Percentiles rank a stretch among this genome's conserved stretches.
These are phyloP conservation scores for Zygosaccharomyces gambellarensis DNA, from an alignment of 805 yeast species.

Conservation along the genomic window DNA sequence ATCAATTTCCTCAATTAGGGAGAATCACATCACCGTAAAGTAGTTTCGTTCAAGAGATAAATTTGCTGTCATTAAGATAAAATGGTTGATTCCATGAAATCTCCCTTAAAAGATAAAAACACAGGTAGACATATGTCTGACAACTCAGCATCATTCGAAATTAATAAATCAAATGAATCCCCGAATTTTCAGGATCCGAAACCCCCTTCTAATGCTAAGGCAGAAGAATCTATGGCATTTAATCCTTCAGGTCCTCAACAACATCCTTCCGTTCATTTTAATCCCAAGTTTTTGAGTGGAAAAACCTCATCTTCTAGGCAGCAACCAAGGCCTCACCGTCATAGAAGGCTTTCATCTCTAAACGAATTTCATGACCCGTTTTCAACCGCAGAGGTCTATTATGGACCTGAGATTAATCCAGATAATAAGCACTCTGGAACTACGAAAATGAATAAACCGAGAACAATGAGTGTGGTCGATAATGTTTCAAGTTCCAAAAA, in stretches of 20 bases:
- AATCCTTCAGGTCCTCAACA: not conserved
- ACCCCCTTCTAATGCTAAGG: not conserved
- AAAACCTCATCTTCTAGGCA: not conserved
- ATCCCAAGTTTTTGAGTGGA: constrained; percentile 5
- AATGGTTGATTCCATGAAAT: not conserved
- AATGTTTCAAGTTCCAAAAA: constrained; percentile 25
- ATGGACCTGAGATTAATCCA: constrained; percentile 60
- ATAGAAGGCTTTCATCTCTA: constrained; percentile 38
- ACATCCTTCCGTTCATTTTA: constrained; percentile 1
- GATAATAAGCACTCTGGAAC: constrained; percentile 36
- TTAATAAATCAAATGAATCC: not conserved
- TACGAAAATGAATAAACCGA: constrained; percentile 42
- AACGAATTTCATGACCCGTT: constrained; percentile 57
- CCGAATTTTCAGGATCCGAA: not conserved
- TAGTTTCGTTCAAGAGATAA: not conserved
- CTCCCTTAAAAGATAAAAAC: not conserved
- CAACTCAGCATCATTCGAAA: not conserved
- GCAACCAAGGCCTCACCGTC: constrained; percentile 10
- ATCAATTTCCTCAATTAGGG: not conserved
- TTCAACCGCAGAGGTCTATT: constrained; percentile 63
- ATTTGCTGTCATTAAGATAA: not conserved
- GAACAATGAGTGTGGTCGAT: constrained; percentile 52
- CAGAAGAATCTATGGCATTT: not conserved
- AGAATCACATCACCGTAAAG: not conserved
- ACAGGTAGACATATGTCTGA: not conserved